A percentile compares a stretch with the other conserved stretches of the same genome.
These are phyloP conservation scores for Trypanosoma rangeli DNA, from an alignment of 208 protist species.

Conservation along the genomic window DNA sequence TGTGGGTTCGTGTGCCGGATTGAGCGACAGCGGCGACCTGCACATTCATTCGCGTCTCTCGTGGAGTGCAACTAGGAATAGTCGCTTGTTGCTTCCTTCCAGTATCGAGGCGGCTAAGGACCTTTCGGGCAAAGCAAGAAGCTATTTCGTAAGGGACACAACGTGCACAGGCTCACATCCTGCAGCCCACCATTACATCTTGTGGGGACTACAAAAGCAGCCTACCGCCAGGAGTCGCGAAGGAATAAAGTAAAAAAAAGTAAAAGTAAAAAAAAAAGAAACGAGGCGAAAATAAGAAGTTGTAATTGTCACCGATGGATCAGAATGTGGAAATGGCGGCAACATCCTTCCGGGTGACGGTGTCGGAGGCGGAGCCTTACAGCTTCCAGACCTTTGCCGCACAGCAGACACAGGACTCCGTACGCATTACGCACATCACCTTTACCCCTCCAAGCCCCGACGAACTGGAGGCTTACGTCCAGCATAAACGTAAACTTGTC, in stretches of 20 bases:
- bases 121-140: not conserved
- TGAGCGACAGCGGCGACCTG: not conserved
- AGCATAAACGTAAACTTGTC: conserved; percentile 7
- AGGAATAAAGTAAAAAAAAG: not conserved
- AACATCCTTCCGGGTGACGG: conserved; percentile 62
- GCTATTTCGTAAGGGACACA: not conserved
- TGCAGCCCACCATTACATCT: not conserved
- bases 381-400: conserved; percentile 44
- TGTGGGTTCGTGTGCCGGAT: conserved; percentile 2
- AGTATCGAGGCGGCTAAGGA: not conserved
- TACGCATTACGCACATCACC: conserved; percentile 71
- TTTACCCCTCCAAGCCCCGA: conserved; percentile 68
- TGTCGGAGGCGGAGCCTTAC: conserved; percentile 61
- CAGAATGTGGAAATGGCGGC: conserved; percentile 41
- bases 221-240: not conserved
- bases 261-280: not conserved
- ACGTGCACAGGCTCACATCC: not conserved
- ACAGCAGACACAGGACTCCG: conserved; percentile 56
- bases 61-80: not conserved
- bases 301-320: conserved; percentile 17
- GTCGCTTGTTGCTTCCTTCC: not conserved
- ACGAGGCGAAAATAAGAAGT: conserved; percentile 2
- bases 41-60: not conserved
- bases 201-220: not conserved
- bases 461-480: conserved; percentile 38